Evolutionary conservation across 306 rosid genomes (phyloP), one percentile per base, ranked within the genome.

Genomic region (Biancaea sappan): DNA sequence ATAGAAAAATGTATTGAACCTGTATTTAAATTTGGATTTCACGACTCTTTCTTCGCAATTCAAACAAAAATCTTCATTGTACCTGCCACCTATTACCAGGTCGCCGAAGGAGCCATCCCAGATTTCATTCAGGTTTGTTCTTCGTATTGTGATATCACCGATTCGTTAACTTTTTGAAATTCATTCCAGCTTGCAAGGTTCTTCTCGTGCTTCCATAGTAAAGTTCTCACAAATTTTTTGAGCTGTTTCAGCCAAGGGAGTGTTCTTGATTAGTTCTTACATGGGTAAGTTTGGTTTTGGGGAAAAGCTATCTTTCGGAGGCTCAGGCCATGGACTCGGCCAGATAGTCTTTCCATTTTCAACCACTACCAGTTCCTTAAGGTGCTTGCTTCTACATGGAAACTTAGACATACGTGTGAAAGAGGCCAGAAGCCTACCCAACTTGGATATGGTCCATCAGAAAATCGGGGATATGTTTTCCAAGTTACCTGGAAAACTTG

Each of bases 381-480:
- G 57, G 80, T 15, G 74, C 24, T 22, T 83, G 4, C 91, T 88
- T 18, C 82, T 94, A 19, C 98, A 94, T 83, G 98, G 94, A 1
- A 86, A 85, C 82, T 72, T 91, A 53, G 92, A 88, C 8, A 84
- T 94, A 29, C 85, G 76, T 69, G 66, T 94, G 75, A 57, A 74
- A 35, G 85, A 82, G 50, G 98, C 97, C 66, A 81, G 53, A 66
- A 80, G 83, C 75, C 96, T 94, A 58, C 98, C 98, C 1, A 91
- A 91, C 79, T 77, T 87, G 92, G 97, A 94, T 75, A 31, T 67
- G 78, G 63, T 94, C 32, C 96, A 89, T 71, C 88, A 82, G 75
- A 82, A 79, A 16, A 21, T 86, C 0, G 94, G 89, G 8, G 86
- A 81, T 32, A 50, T 86, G 86, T 60, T 91, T 37, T 77, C 85